These are phyloP conservation scores for Xylariaceae sp. DNA, from an alignment of 2,329 filamentous ascomycete species.

Conservation along the genomic window DNA sequence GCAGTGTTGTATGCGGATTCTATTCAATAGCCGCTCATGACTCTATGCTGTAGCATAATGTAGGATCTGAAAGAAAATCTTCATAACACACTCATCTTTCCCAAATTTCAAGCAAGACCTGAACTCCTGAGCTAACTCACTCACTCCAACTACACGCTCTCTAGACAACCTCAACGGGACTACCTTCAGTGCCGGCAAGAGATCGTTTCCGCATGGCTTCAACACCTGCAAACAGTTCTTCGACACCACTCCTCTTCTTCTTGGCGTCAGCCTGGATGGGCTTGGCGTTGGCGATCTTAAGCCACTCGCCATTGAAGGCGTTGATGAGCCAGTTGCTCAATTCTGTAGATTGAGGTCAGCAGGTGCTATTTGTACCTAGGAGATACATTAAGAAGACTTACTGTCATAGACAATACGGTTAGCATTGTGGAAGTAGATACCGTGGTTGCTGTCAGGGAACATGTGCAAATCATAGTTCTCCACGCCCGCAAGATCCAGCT, in stretches of 20 bases:
- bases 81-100: background rate
- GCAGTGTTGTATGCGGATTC: background rate
- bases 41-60: background rate
- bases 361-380: conserved; percentile 5
- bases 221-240: conserved; percentile 21
- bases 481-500: conserved; percentile 71
- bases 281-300: conserved; percentile 51
- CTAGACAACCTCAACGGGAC: no score
- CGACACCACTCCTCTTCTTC: conserved; percentile 24
- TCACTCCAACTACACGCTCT: background rate
- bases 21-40: background rate
- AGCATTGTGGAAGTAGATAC: conserved; percentile 91
- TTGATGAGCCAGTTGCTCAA: conserved; percentile 89
- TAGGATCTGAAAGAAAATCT: background rate
- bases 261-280: conserved; percentile 38
- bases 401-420: conserved; percentile 89
- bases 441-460: conserved; percentile 93
- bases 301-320: conserved; percentile 95
- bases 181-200: background rate
- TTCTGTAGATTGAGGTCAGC: conserved; percentile 51
- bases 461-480: conserved; percentile 96
- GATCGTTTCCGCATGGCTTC: conserved; percentile 20
- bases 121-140: conserved; percentile 6
- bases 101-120: background rate
- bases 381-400: conserved; percentile 45